Evolutionary conservation across 805 yeast genomes (phyloP), one percentile per base, ranked within the genome.

Genomic region (Wickerhamiella sergipiensis): DNA sequence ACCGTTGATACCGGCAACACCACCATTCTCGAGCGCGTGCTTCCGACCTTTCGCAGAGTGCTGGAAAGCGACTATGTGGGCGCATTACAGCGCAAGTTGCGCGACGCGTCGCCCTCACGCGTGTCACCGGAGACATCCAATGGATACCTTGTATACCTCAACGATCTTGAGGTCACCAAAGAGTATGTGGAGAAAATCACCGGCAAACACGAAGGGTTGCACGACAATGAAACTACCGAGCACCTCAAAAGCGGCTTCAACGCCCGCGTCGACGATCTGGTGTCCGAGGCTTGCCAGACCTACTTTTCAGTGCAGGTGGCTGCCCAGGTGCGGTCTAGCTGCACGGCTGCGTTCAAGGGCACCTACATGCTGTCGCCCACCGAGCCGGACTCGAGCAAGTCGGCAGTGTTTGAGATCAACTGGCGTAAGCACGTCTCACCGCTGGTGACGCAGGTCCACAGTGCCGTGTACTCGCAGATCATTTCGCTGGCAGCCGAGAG

Each of bases 361-460:
- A 66, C 23, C 18, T 71, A 73, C 46, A 57, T 73, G 55, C 55
- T 64, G 7, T 57, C 66, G 5, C 56, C 59, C 1, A 54, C 57
- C 53, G 50, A 58, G 76, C 55, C 55, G 17, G 58, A 57, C 42
- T 19, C 58, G 29, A 49, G 58, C 45, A 47, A 45, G 19, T 55
- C 55, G 8, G 23, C 49, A 61, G 72, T 68, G 43, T 86, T 89
- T 62, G 69, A 78, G 23, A 67, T 64, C 12, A 78, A 75, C 21
- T 88, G 95, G 95, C 75, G 74, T 46, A 59, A 70, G 0, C 59
- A 85, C 47, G 71, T 85, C 51, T 64, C 72, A 2, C 95, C 96
- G 2, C 85, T 81, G 61, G 71, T 70, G 49, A 77, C 76, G 54
- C 72, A 78, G 1, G 64, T 84, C 50, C 77, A 81, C 51, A 71